These are phyloP conservation scores for Alternaria alternata DNA, from an alignment of 2,329 filamentous ascomycete genomes.

Conservation along the genomic window DNA sequence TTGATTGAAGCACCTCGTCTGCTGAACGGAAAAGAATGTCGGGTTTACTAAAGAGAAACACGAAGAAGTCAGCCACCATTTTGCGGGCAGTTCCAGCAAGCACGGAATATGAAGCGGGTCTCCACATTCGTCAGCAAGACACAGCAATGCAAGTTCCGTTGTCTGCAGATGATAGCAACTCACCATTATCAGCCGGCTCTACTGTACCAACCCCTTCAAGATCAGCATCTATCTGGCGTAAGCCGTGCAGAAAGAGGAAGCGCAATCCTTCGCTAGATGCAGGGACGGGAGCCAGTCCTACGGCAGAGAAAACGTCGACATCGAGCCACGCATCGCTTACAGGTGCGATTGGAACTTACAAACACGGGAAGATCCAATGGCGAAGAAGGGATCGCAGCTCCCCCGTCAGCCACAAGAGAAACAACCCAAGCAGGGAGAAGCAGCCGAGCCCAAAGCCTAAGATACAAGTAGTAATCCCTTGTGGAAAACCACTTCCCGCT, in stretches of 20 bases:
- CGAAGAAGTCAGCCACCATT: slow-evolving; percentile 41
- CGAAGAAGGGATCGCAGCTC: slow-evolving; percentile 28
- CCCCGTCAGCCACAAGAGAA: slow-evolving; percentile 14
- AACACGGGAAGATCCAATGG: slow-evolving; percentile 56
- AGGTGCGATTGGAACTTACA: slow-evolving; percentile 55
- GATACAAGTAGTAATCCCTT: slow-evolving; percentile 51
- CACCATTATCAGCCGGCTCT: slow-evolving; percentile 26
- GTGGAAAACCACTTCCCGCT: slow-evolving; percentile 41
- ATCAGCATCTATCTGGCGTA: slow-evolving; percentile 21
- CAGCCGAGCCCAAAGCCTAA: slow-evolving; percentile 37
- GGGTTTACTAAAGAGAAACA: slow-evolving; percentile 27
- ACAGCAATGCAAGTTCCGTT: slow-evolving; percentile 32
- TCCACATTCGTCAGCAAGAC: slow-evolving; percentile 51
- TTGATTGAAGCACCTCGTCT: slow-evolving; percentile 14
- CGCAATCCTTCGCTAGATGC: slow-evolving; percentile 25
- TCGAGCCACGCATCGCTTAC: slow-evolving; percentile 32
- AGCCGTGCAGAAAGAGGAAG: slow-evolving; percentile 24
- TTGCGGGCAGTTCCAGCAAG: slow-evolving; percentile 48
- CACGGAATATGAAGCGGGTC: slow-evolving; percentile 30
- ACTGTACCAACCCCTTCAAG: slow-evolving; percentile 26
- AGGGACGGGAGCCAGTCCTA: slow-evolving; percentile 20
- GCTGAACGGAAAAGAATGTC: slow-evolving; percentile 28
- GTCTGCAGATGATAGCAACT: slow-evolving; percentile 37
- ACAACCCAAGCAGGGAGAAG: slow-evolving; percentile 22
- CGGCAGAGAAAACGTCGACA: slow-evolving; percentile 35